Evolutionary conservation across 1,139 yeast species (phyloP).

Genomic region (Yamadazyma siamensis): DNA sequence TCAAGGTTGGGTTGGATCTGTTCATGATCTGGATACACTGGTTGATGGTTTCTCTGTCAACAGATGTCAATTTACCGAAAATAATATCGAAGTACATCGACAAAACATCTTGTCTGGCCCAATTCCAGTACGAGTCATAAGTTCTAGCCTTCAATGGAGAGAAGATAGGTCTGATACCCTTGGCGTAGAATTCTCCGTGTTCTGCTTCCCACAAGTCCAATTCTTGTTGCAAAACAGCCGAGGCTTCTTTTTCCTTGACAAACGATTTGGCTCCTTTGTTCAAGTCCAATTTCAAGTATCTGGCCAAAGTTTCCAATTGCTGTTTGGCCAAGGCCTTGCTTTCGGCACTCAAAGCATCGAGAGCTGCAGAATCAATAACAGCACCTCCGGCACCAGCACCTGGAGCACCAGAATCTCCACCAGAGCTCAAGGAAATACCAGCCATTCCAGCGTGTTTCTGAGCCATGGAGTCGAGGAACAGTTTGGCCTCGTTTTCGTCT

Average conservation of each 20-base stretch:
- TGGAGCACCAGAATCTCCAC: constrained; percentile 50
- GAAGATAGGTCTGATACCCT: constrained; percentile 87
- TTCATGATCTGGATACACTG: constrained; percentile 98
- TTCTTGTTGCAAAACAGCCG: constrained; percentile 79
- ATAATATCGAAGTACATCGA: constrained; percentile 94
- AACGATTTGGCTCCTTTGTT: constrained; percentile 86
- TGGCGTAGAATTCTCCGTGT: constrained; percentile 92
- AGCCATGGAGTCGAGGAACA: constrained; percentile 76
- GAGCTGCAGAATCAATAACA: constrained; percentile 91
- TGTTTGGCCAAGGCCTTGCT: constrained; percentile 87
- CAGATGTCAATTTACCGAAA: constrained; percentile 84
- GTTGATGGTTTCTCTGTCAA: constrained; percentile 93
- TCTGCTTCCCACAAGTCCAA: constrained; percentile 91
- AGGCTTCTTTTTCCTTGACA: constrained; percentile 85
- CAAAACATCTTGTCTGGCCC: constrained; percentile 98
- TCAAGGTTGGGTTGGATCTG: constrained; percentile 89
- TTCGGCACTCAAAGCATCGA: constrained; percentile 90
- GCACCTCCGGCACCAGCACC: constrained; percentile 73
- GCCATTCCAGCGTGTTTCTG: constrained; percentile 81
- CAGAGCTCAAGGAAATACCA: constrained; percentile 74
- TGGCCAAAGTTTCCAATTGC: constrained; percentile 91
- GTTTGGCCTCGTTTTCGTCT: constrained; percentile 85
- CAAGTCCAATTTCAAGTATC: constrained; percentile 89
- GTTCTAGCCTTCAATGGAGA: constrained; percentile 91
- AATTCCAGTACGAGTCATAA: constrained; percentile 98